Base-by-base conservation (phyloP, 768 basidiomycete species). In the Ramaria rubella region DNA sequence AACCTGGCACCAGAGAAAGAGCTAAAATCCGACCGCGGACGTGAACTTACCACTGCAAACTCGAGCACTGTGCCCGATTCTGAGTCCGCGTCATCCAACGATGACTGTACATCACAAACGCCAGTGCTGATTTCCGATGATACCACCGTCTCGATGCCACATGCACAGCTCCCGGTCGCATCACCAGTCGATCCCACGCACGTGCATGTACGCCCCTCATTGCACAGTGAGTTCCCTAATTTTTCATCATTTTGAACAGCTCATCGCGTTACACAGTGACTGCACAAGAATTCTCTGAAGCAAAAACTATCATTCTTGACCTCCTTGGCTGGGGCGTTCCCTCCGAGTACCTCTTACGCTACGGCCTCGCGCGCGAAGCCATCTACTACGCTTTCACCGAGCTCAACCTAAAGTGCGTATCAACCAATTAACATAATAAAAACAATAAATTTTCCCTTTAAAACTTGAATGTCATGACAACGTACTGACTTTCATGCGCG, bases 241-340 rank as follows among this genome's bases (percentile, higher is more conserved):
- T 7, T 21, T 19, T n/a, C 33, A 7, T 36, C 34, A 7, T 36
- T 36, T 7, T 36, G 17, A 42, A 5, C 4, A 17, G 5, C 6
- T 17, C 15, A 5, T 42, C 15, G 5, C 21, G 5, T 17, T 6
- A 6, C 23, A 5, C 33, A 92, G 90, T 92, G 73, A 84, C 76
- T 21, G 81, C 84, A 70, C 70, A 72, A 11, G 80, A 90, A 61
- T 89, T 89, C 65, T 80, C 85, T 54, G 75, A 76, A 33, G 79
- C 83, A 14, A 90, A 91, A 67, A 85, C 86, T 59, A 75, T 85
- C 42, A 73, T 92, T 43, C 79, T 92, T 26, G 90, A 92, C 67
- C 77, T 92, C 49, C 78, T 92, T 33, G 90, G 90, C 57, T 90
- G 87, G 86, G 89, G 86, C 14, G 87, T 91, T 8, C 75, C 80